These are phyloP conservation scores for Phyllosticta paracitricarpa DNA, from an alignment of 2,329 filamentous ascomycete species.

Conservation along the genomic window DNA sequence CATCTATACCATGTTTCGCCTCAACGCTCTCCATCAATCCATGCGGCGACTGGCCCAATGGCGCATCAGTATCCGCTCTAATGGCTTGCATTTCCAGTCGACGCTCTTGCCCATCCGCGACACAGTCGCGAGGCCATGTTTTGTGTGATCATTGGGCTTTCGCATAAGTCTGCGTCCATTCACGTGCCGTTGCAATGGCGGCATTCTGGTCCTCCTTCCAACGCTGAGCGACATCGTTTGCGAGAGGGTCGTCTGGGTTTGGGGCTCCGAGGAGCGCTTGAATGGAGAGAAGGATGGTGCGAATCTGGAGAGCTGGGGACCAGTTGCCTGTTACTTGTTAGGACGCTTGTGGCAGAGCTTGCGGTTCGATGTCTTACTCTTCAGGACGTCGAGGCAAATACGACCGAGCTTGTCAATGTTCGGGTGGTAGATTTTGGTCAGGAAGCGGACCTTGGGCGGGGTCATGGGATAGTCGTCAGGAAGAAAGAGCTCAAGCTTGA, in stretches of 20 bases:
- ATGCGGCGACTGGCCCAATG: background rate
- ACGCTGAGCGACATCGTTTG: conserved; percentile 91
- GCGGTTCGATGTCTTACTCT: conserved; percentile 52
- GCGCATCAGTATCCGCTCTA: background rate
- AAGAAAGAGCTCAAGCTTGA: conserved; percentile 94
- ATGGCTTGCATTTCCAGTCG: background rate
- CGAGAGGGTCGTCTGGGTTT: conserved; percentile 96
- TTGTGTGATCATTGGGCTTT: conserved; percentile 17
- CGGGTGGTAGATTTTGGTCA: conserved; percentile 98
- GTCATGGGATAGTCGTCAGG: conserved; percentile 99
- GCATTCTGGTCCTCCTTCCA: conserved; percentile 96
- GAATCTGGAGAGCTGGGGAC: conserved; percentile 95
- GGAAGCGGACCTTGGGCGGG: conserved; percentile 93
- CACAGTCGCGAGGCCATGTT: background rate
- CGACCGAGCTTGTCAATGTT: conserved; percentile 97
- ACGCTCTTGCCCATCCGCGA: background rate
- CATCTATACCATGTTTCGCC: conserved; percentile 6
- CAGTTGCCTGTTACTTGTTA: conserved; percentile 66
- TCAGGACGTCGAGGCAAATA: conserved; percentile 93
- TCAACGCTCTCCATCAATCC: conserved; percentile 4
- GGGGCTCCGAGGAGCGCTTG: conserved; percentile 92
- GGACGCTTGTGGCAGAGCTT: conserved; percentile 12
- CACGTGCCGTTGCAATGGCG: conserved; percentile 81
- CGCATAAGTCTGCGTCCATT: conserved; percentile 85
- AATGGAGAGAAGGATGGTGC: conserved; percentile 96